Percentiles rank a stretch among this genome's conserved stretches.
Evolutionary conservation across 139 green algal genomes (phyloP).

Genomic region (Eudorina sp.): DNA sequence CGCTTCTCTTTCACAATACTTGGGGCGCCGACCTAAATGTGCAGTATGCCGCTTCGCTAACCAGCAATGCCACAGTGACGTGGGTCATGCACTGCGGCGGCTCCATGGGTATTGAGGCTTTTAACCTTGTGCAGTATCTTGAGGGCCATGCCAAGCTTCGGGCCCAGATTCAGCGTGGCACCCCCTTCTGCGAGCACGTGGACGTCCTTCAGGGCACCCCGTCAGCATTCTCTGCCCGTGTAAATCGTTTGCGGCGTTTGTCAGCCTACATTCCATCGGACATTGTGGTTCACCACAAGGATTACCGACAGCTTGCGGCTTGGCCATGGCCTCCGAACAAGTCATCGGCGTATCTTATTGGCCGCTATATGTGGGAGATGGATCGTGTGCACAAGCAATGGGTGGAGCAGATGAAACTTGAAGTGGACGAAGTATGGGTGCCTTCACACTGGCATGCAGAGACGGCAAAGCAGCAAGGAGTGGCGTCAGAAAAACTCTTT

Average conservation of each 20-base stretch:
- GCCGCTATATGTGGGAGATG: background rate
- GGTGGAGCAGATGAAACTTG: background rate
- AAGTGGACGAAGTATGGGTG: slow-evolving; percentile 44
- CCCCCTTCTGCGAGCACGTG: background rate
- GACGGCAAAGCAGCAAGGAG: slow-evolving; percentile 14
- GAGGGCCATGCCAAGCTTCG: background rate
- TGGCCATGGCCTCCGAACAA: slow-evolving; percentile 16
- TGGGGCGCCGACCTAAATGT: background rate
- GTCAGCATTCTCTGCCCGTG: background rate
- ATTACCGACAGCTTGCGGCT: background rate
- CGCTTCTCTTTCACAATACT: background rate
- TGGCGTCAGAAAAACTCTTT: slow-evolving; percentile 45
- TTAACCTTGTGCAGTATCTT: slow-evolving; percentile 6
- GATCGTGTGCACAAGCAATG: background rate
- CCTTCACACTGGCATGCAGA: slow-evolving; percentile 52
- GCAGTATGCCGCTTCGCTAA: background rate
- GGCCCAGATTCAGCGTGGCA: background rate
- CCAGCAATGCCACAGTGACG: background rate
- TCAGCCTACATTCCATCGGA: background rate
- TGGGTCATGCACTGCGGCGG: background rate
- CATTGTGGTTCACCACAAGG: background rate
- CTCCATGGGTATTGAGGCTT: background rate
- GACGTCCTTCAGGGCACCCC: background rate
- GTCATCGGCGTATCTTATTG: background rate
- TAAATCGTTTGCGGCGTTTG: background rate